These are phyloP conservation scores for Aspergillus fumigatus DNA, from an alignment of 2,329 filamentous ascomycete species.

Conservation along the genomic window DNA sequence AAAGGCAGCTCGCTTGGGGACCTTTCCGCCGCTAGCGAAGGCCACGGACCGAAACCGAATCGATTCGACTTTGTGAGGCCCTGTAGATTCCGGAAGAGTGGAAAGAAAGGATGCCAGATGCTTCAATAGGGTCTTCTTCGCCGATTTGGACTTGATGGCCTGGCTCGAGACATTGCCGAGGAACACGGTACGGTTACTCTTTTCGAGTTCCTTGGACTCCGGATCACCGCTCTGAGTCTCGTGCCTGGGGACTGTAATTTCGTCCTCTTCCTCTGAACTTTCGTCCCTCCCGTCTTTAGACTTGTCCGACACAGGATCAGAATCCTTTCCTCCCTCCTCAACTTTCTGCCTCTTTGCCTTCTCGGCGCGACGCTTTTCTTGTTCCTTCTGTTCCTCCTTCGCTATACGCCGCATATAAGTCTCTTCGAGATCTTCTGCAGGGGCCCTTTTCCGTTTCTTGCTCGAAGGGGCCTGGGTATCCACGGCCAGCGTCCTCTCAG, in stretches of 20 bases:
- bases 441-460: slow-evolving; percentile 53
- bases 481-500: slow-evolving; percentile 44
- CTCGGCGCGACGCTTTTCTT: slow-evolving; percentile 29
- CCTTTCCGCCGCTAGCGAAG: slow-evolving; percentile 62
- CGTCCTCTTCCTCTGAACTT: slow-evolving; percentile 28
- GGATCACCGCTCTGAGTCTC: slow-evolving; percentile 33
- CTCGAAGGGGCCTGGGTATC: slow-evolving; percentile 19
- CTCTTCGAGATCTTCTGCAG: slow-evolving; percentile 43
- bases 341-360: slow-evolving; percentile 37
- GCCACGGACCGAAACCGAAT: slow-evolving; percentile 92
- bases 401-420: slow-evolving; percentile 42
- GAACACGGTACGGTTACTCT: slow-evolving; percentile 86
- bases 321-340: slow-evolving; percentile 50
- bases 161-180: slow-evolving; percentile 82
- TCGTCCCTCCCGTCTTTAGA: slow-evolving; percentile 29
- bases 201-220: slow-evolving; percentile 62
- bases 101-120: slow-evolving; percentile 74
- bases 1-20: slow-evolving; percentile 92
- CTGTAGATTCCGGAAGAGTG: slow-evolving; percentile 45
- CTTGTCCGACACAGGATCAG: slow-evolving; percentile 38
- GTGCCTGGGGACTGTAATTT: slow-evolving; percentile 32
- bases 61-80: slow-evolving; percentile 74
- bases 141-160: slow-evolving; percentile 75
- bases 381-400: slow-evolving; percentile 39
- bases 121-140: slow-evolving; percentile 69